Evolutionary conservation across 371 early-diverging fungal species (phyloP).

Genomic region (Lichtheimia ornata): DNA sequence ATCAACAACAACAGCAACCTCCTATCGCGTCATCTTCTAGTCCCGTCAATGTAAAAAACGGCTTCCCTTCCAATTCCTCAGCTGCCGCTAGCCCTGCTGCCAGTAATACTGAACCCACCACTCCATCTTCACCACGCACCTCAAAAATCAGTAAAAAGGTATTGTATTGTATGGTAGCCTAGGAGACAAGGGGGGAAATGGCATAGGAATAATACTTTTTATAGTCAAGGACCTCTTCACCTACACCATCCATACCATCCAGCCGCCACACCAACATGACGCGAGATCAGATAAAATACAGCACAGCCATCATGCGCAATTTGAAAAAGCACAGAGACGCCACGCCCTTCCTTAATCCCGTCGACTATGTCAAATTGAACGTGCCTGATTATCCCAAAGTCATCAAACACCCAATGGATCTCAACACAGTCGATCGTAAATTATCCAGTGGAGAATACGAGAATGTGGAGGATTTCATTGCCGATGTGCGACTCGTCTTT

Average conservation of each 20-base stretch:
- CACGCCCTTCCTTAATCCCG: slow-evolving; percentile 88
- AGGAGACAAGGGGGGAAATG: neutral
- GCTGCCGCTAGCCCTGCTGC: neutral
- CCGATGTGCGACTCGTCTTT: slow-evolving; percentile 80
- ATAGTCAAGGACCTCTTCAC: slow-evolving; percentile 14
- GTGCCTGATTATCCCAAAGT: slow-evolving; percentile 95
- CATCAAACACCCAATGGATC: slow-evolving; percentile 97
- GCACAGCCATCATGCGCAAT: slow-evolving; percentile 71
- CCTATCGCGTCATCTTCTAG: neutral
- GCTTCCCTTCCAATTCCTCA: neutral
- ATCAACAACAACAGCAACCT: neutral
- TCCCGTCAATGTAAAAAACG: neutral
- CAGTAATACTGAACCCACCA: slow-evolving; percentile 9
- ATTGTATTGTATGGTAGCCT: neutral
- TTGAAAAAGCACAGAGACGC: slow-evolving; percentile 78
- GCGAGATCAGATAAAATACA: slow-evolving; percentile 81
- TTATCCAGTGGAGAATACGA: slow-evolving; percentile 74
- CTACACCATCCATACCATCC: slow-evolving; percentile 27
- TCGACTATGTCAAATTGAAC: slow-evolving; percentile 88
- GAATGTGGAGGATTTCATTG: slow-evolving; percentile 67
- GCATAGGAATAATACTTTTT: neutral
- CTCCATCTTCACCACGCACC: slow-evolving; percentile 13
- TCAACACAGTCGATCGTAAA: slow-evolving; percentile 91
- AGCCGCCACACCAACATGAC: slow-evolving; percentile 55
- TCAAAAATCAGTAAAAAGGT: slow-evolving; percentile 13